These are phyloP conservation scores for Wakefieldia striispora DNA, from an alignment of 768 basidiomycete species.

Conservation along the genomic window DNA sequence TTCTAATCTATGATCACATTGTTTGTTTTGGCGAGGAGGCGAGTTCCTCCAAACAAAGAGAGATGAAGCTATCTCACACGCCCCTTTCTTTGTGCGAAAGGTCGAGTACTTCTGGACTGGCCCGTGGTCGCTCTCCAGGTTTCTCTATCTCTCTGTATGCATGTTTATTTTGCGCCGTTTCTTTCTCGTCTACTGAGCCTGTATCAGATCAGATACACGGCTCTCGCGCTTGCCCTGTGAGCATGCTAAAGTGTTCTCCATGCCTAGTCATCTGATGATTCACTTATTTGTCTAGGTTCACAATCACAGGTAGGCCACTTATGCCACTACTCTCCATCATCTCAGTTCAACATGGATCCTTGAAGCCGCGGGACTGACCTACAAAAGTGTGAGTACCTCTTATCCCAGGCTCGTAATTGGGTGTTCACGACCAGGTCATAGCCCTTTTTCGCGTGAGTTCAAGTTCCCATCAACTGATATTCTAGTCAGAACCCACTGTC, in stretches of 20 bases:
- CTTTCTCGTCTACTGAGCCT: not conserved
- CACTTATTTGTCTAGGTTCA: not conserved
- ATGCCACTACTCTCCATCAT: not conserved
- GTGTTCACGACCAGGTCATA: no score
- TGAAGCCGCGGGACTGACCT: not conserved
- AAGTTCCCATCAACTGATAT: no score
- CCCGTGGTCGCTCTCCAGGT: slow-evolving; percentile 4
- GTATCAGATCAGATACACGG: slow-evolving; percentile 7
- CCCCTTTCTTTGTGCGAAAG: not conserved
- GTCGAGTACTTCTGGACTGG: slow-evolving; percentile 4
- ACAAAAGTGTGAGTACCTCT: not conserved
- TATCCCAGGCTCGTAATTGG: not conserved
- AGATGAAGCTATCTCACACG: not conserved
- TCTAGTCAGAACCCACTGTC: no score
- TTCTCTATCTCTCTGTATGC: slow-evolving; percentile 7
- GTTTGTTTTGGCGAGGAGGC: slow-evolving; percentile 6
- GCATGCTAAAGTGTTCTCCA: not conserved
- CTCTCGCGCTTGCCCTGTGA: slow-evolving; percentile 3
- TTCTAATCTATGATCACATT: slow-evolving; percentile 7
- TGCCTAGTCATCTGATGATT: not conserved
- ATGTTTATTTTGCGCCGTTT: not conserved
- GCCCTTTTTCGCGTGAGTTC: no score
- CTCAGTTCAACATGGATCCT: not conserved
- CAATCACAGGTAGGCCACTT: not conserved
- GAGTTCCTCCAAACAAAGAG: not conserved